Evolutionary conservation across 1,284 basidiomycete species (phyloP).

Genomic region (Cryptococcus floricola): DNA sequence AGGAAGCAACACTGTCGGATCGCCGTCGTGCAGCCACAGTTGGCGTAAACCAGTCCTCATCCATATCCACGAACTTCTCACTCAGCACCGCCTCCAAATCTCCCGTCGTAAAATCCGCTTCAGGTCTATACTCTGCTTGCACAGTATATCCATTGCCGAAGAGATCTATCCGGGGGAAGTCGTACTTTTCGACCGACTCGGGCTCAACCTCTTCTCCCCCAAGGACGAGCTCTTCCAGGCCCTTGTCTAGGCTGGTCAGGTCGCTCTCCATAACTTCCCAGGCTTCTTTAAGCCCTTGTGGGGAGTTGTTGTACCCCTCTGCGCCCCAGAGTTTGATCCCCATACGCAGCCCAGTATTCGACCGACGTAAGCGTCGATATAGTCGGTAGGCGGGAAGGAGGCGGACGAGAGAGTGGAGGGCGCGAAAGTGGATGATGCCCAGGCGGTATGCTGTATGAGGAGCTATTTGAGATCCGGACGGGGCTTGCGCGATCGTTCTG

Average conservation of each 20-base stretch:
- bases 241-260: conserved; percentile 35
- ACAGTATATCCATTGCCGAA: conserved; percentile 40
- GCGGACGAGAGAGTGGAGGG: conserved; percentile 40
- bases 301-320: conserved; percentile 32
- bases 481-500: not conserved
- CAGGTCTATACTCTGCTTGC: conserved; percentile 33
- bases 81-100: conserved; percentile 45
- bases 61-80: conserved; percentile 46
- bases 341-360: conserved; percentile 40
- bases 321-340: conserved; percentile 49
- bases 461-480: conserved; percentile 27
- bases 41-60: conserved; percentile 50
- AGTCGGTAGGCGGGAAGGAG: conserved; percentile 42
- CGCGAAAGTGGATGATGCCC: conserved; percentile 46
- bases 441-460: conserved; percentile 41
- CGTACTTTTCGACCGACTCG: conserved; percentile 23
- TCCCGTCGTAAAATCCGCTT: conserved; percentile 43
- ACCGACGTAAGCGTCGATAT: conserved; percentile 35
- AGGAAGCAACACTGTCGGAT: conserved; percentile 17
- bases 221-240: conserved; percentile 27
- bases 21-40: conserved; percentile 38
- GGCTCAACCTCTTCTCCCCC: conserved; percentile 11
- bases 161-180: conserved; percentile 35
- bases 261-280: conserved; percentile 47
- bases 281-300: conserved; percentile 32